These are phyloP conservation scores for Populus simonii DNA, from an alignment of 345 rosid species.

Conservation along the genomic window DNA sequence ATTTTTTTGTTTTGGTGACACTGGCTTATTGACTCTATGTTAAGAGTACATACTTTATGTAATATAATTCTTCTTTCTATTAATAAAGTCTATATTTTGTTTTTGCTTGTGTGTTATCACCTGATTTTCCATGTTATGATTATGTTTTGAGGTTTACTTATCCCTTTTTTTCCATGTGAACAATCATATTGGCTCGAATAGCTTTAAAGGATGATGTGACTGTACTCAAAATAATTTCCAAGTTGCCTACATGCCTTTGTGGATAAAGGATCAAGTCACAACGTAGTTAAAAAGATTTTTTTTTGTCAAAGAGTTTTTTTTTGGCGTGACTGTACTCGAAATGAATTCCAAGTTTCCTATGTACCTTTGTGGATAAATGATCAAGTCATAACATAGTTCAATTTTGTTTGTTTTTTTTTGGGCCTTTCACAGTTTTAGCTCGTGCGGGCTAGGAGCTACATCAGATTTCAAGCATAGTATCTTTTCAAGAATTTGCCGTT, in stretches of 20 bases:
- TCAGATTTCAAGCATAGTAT: too few species aligned
- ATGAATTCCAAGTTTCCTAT: too few species aligned
- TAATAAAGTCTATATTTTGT: neutral
- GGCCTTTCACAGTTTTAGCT: neutral
- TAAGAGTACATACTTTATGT: neutral
- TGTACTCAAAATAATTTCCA: neutral
- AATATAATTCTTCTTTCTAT: too few species aligned
- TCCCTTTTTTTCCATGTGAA: neutral
- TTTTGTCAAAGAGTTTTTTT: too few species aligned
- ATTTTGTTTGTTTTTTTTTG: neutral
- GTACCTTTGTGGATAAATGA: too few species aligned
- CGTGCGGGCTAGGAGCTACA: neutral
- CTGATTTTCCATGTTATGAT: neutral
- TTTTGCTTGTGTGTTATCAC: neutral
- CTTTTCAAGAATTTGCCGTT: too few species aligned
- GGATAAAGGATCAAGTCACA: neutral
- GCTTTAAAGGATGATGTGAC: neutral
- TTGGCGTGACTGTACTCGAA: too few species aligned
- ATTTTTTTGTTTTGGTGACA: neutral
- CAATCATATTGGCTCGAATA: too few species aligned
- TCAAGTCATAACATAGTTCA: neutral
- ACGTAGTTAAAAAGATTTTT: too few species aligned
- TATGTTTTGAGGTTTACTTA: neutral
- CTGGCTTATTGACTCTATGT: neutral
- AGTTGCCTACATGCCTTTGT: too few species aligned